phyloP scores from a whole-genome alignment of 192 early-diverging fungal genomes.

The Lobosporangium transversale region DNA sequence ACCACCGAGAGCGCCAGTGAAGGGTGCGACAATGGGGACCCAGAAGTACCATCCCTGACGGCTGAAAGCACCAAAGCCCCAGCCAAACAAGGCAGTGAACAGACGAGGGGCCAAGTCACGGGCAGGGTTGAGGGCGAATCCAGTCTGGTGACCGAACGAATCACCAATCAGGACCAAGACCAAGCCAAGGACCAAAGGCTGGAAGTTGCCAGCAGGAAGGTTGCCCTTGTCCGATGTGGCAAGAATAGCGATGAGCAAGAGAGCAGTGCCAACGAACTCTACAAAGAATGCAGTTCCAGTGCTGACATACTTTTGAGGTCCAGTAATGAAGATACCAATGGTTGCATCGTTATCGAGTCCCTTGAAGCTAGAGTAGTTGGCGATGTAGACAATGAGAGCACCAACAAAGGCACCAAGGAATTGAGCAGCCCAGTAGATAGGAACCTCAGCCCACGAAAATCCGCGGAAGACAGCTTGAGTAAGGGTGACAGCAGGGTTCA shows the following conservation, averaged over 20 bases:
- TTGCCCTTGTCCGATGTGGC: conserved; percentile 68
- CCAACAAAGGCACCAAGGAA: conserved; percentile 76
- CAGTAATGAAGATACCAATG: conserved; percentile 48
- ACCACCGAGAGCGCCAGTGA: conserved; percentile 65
- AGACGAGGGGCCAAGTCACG: conserved; percentile 83
- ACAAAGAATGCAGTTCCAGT: conserved; percentile 65
- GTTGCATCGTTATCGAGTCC: conserved; percentile 51
- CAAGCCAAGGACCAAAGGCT: conserved; percentile 70
- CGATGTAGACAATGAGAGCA: conserved; percentile 72
- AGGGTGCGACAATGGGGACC: conserved; percentile 74
- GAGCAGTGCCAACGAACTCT: conserved; percentile 75
- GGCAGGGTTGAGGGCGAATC: conserved; percentile 80
- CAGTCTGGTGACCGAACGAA: conserved; percentile 72
- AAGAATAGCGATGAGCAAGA: conserved; percentile 67
- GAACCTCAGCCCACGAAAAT: conserved; percentile 76
- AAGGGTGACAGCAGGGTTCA: conserved; percentile 83
- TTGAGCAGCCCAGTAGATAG: conserved; percentile 72
- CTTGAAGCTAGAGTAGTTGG: conserved; percentile 69
- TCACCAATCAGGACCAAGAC: conserved; percentile 68
- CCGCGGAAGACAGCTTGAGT: conserved; percentile 71
- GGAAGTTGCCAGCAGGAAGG: conserved; percentile 62
- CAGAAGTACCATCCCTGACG: conserved; percentile 75
- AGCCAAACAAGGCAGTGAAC: conserved; percentile 74
- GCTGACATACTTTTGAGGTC: conserved; percentile 53
- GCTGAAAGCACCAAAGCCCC: conserved; percentile 74